Conservation (phyloP, 2,329 filamentous ascomycete species). For the Diplodia scrobiculata region DNA sequence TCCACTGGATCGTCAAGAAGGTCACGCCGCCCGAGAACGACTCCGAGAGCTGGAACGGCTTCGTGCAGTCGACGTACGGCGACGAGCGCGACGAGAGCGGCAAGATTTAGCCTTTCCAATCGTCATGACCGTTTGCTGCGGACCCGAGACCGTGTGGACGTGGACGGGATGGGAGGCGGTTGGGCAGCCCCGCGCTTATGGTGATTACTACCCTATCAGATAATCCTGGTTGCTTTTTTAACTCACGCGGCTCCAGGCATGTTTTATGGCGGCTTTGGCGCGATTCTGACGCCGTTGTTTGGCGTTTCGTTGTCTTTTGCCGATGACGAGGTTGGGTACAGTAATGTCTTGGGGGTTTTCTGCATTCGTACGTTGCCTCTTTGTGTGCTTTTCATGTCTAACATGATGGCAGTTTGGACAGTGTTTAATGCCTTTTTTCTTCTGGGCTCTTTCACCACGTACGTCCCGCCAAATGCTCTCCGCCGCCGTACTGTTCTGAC, state of each 20-base stretch:
- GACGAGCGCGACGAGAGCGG: slow-evolving; percentile 10
- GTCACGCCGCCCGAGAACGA: slow-evolving; percentile 25
- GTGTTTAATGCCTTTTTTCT: slow-evolving; percentile 54
- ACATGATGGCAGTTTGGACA: slow-evolving; percentile 47
- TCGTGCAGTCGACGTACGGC: slow-evolving; percentile 23
- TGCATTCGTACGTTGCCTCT: slow-evolving; percentile 44
- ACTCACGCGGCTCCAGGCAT: slow-evolving; percentile 38
- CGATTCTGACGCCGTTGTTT: slow-evolving; percentile 52
- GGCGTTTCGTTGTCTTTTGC: slow-evolving; percentile 52
- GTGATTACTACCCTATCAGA: slow-evolving; percentile 36
- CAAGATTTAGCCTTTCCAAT: not conserved
- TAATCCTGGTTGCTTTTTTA: too few relatives aligned
- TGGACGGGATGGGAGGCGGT: not conserved
- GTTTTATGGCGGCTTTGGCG: slow-evolving; percentile 55
- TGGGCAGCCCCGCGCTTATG: slow-evolving; percentile 48
- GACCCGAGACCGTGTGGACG: too few relatives aligned
- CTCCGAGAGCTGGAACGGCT: slow-evolving; percentile 25
- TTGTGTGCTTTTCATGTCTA: slow-evolving; percentile 1
- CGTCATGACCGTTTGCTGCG: too few relatives aligned
- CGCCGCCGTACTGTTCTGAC: too few relatives aligned
- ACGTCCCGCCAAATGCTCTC: slow-evolving; percentile 31
- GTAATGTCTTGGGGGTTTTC: slow-evolving; percentile 56
- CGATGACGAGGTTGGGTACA: slow-evolving; percentile 47
- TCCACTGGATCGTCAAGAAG: slow-evolving; percentile 21
- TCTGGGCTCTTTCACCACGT: slow-evolving; percentile 48